Conservation (phyloP, 768 basidiomycete species). For the Russula griseocarnosa region DNA sequence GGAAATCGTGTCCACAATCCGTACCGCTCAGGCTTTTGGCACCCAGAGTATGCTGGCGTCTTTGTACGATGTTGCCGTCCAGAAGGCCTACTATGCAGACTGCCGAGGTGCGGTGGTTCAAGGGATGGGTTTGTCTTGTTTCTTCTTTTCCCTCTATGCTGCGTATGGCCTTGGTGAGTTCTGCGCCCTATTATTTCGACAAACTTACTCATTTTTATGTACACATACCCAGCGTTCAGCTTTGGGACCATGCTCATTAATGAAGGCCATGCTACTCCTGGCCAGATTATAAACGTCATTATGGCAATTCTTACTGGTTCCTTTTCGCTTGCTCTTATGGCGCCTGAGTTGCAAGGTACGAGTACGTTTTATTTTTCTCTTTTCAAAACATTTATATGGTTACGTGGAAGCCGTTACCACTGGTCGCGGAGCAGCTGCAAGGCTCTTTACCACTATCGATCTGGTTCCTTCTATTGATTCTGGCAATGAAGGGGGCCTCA, state of each 20-base stretch:
- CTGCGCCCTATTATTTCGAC: neutral
- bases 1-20: conserved; percentile 83
- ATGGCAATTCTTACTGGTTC: conserved; percentile 79
- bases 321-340: conserved; percentile 75
- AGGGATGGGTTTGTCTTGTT: conserved; percentile 57
- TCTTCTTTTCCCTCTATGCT: conserved; percentile 78
- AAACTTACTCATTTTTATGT: conserved; percentile 6
- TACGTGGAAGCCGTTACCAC: conserved; percentile 58
- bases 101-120: conserved; percentile 52
- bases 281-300: conserved; percentile 75
- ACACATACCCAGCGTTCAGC: conserved; percentile 56
- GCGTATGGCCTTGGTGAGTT: conserved; percentile 60
- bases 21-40: conserved; percentile 88
- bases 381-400: neutral
- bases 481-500: conserved; percentile 57
- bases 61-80: conserved; percentile 61
- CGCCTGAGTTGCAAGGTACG: conserved; percentile 51
- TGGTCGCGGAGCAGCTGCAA: conserved; percentile 86
- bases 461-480: conserved; percentile 87
- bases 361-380: conserved; percentile 14
- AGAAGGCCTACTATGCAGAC: conserved; percentile 48
- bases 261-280: conserved; percentile 51
- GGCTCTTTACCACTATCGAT: conserved; percentile 85
- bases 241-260: conserved; percentile 84
- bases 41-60: conserved; percentile 56